Evolutionary conservation across 768 basidiomycete species (phyloP).

Genomic region (Dioszegia hungarica): DNA sequence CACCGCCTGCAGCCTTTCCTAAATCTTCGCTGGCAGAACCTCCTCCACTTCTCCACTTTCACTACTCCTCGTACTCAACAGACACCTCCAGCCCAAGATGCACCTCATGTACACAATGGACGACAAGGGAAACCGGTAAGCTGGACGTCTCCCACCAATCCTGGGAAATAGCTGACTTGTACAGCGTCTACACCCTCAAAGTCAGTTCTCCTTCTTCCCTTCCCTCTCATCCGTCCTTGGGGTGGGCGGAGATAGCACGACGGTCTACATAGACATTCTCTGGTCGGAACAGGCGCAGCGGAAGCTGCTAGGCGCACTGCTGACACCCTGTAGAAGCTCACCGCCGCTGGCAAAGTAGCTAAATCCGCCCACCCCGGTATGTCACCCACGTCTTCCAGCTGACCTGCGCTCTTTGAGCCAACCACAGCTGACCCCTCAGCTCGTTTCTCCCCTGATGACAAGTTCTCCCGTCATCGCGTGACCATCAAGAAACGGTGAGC

Average conservation of each 20-base stretch:
- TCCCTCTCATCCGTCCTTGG: no score
- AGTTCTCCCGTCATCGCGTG: slow-evolving; percentile 95
- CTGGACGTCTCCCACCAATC: background rate
- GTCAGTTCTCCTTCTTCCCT: slow-evolving; percentile 51
- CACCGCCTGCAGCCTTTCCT: no score
- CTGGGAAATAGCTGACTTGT: slow-evolving; percentile 5
- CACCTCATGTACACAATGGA: slow-evolving; percentile 81
- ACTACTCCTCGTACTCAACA: background rate
- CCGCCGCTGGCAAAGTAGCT: slow-evolving; percentile 72
- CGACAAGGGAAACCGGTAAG: slow-evolving; percentile 44
- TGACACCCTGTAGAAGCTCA: slow-evolving; percentile 65
- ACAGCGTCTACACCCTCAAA: slow-evolving; percentile 85
- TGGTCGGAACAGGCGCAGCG: no score
- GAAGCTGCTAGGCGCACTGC: slow-evolving; percentile 6
- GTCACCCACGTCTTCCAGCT: slow-evolving; percentile 34
- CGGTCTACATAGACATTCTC: no score
- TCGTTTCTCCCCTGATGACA: slow-evolving; percentile 98
- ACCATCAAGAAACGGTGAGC: slow-evolving; percentile 80
- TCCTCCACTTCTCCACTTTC: background rate
- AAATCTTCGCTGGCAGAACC: no score
- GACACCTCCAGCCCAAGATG: slow-evolving; percentile 55
- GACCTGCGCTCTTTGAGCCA: background rate
- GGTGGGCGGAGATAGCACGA: no score
- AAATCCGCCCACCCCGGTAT: slow-evolving; percentile 96
- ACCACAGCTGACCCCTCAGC: slow-evolving; percentile 54